Percentiles rank a stretch among this genome's conserved stretches.
Evolutionary conservation across 768 basidiomycete species (phyloP).

Genomic region (Termitomyces sp.): DNA sequence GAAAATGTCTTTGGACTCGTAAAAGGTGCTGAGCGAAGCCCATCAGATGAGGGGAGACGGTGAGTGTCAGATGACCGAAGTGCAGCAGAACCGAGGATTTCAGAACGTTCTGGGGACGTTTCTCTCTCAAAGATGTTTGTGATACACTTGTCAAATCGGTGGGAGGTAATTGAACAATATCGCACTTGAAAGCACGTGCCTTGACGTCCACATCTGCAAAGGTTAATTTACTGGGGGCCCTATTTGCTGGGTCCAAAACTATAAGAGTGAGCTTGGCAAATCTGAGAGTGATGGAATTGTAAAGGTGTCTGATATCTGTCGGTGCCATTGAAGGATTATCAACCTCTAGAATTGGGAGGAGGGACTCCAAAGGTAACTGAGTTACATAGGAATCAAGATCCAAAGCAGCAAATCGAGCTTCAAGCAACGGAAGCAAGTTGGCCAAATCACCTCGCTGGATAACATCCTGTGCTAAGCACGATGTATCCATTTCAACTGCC

Average conservation of each 20-base stretch:
- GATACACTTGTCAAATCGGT: slow-evolving; percentile 26
- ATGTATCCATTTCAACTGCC: slow-evolving; percentile 18
- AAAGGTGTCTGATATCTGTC: neutral
- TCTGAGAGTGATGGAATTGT: slow-evolving; percentile 18
- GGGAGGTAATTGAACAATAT: slow-evolving; percentile 17
- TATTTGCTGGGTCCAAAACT: slow-evolving; percentile 28
- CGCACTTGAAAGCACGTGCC: slow-evolving; percentile 16
- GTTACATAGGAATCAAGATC: slow-evolving; percentile 36
- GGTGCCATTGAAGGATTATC: slow-evolving; percentile 1
- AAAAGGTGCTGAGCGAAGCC: slow-evolving; percentile 51
- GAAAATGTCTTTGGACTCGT: slow-evolving; percentile 39
- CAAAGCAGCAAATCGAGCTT: slow-evolving; percentile 31
- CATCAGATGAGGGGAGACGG: slow-evolving; percentile 53
- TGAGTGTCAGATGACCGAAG: slow-evolving; percentile 34
- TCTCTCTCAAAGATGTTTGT: slow-evolving; percentile 38
- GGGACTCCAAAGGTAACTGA: slow-evolving; percentile 22
- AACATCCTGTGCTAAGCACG: neutral
- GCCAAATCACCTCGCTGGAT: slow-evolving; percentile 15
- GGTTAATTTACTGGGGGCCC: slow-evolving; percentile 28
- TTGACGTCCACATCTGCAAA: slow-evolving; percentile 24
- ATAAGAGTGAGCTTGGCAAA: slow-evolving; percentile 21
- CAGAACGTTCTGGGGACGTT: slow-evolving; percentile 21
- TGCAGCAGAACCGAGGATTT: slow-evolving; percentile 30
- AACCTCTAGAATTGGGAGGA: slow-evolving; percentile 20
- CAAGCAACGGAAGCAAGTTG: slow-evolving; percentile 29